Base-by-base conservation (phyloP, 116 monocot genomes). In the Dioscorea cayenensis region DNA sequence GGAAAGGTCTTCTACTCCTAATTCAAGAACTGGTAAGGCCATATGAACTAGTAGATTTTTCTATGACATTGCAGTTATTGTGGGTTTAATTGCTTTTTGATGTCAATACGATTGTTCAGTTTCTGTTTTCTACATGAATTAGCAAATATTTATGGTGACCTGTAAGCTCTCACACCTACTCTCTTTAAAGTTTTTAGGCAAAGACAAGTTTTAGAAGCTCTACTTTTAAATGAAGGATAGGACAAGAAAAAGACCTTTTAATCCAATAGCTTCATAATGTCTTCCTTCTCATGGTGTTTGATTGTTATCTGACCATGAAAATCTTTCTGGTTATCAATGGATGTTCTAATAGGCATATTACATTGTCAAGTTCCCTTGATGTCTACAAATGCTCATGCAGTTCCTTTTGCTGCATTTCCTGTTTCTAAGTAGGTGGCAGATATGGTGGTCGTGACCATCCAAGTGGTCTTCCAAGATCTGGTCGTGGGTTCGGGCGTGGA, bases 401-500 rank as follows among this genome's bases (percentile, higher is more conserved):
- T 55, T 55, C 14, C 16, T 55, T 55, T 16, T 55, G 43, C 43
- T 43, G 12, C 11, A 12, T 55, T 55, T n/a, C 14, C 55, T 16
- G 12, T 55, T 5, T 55, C 55, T 55, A 55, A 55, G 55, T 72
- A 93, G 97, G 90, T 62, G 83, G 88, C 1, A 75, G 90, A 71
- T 84, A 73, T 77, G 88, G 80, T 27, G 78, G 75, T 13, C 76
- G 83, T n/a, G 88, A 81, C 4, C 92, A 86, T 72, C 80, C 77
- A 14, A 86, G 86, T 72, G 89, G 92, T 43, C 61, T 79, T 50
- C 86, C 86, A 43, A 28, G 83, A 64, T 75, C 85, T 3, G 85
- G 84, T 0, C 81, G 84, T 60, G 89, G 95, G 3, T 75, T 84
- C n/a, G 87, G 89, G 2, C 86, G 86, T 48, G 86, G 83, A 32